Evolutionary conservation across 108 stramenopile species (phyloP).

Genomic region (Skeletonema marinoi): DNA sequence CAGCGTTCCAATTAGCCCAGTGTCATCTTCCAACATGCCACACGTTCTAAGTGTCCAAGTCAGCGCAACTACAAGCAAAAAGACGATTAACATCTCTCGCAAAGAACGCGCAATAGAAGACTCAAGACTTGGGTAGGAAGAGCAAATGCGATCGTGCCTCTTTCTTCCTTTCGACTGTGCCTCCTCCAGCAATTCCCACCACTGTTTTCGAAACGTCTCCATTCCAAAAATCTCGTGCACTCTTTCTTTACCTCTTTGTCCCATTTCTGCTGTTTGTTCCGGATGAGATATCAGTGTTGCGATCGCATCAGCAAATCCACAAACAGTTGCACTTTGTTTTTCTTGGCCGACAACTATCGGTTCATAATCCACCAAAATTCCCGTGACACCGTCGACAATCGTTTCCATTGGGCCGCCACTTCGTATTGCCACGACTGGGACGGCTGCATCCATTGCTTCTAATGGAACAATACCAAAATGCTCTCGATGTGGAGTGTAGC

Average conservation of each 20-base stretch:
- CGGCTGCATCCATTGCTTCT: conserved; percentile 94
- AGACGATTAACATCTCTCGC: conserved; percentile 19
- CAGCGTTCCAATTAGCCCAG: background rate
- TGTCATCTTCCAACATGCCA: conserved; percentile 7
- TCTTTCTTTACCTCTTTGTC: conserved; percentile 59
- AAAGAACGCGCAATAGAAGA: conserved; percentile 19
- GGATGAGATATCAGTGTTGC: conserved; percentile 52
- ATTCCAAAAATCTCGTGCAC: conserved; percentile 70
- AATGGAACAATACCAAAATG: conserved; percentile 99
- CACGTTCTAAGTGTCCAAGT: conserved; percentile 20
- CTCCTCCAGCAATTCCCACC: conserved; percentile 58
- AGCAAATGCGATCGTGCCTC: conserved; percentile 11
- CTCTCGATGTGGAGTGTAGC: conserved; percentile 96
- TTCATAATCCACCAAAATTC: conserved; percentile 76
- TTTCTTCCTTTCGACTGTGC: conserved; percentile 36
- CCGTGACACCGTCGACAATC: conserved; percentile 83
- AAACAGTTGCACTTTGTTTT: conserved; percentile 41
- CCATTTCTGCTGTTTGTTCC: conserved; percentile 56
- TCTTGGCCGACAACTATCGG: conserved; percentile 1
- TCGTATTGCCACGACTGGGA: conserved; percentile 84
- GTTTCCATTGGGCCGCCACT: conserved; percentile 96
- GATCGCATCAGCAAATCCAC: conserved; percentile 76
- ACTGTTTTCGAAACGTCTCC: conserved; percentile 66
- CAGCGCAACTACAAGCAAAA: conserved; percentile 21
- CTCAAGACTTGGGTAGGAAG: conserved; percentile 28